Evolutionary conservation across 169 alveolate genomes (phyloP), one percentile per base, ranked within the genome.

Genomic region (Plasmodium knowlesi): DNA sequence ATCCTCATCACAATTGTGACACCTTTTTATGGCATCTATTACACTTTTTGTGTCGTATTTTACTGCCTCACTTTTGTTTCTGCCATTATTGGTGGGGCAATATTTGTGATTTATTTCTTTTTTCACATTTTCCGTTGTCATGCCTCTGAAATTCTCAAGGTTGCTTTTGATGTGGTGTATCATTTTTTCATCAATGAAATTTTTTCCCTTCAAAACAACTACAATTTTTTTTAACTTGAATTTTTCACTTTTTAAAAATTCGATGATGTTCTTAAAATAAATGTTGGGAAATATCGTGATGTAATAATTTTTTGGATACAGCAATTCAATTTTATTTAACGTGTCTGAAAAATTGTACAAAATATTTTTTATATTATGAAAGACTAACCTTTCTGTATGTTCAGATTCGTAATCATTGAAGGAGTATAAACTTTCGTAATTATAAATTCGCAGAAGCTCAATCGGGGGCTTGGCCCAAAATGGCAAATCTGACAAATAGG

Each of bases 391-490:
- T 81, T 92, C 95, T 57, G 94, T 86, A 32, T 95, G 97, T 34
- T 76, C 94, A 16, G 96, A 93, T 46, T 95, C 97, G 67, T 74
- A 84, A 46, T 94, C 97, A 41, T 94, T 94, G 32, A 93, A 94
- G 14, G 96, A 83, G 67, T 95, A 95, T 34, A 94, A 82, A 72
- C 93, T 85, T 89, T 93, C 96, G 83, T 92, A 95, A 70, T 94
- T 94, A 76, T 91, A 78, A 61, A 95, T 92, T 41, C 97, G 43
- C 30, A 95, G 89, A 22, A 95, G 84, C 43, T 86, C 76, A 19
- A 95, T 61, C 30, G 97, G 97, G 5, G 97, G 97, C 28, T 95
- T 92, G 6, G 95, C 88, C 97, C 97, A 95, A 54, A 93, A 92
- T 19, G 97, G 97, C 28, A 95, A 92, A 85, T 95, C 97, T 9